Base-by-base conservation (phyloP, 108 stramenopile species). In the Aureococcus anophagefferens region DNA sequence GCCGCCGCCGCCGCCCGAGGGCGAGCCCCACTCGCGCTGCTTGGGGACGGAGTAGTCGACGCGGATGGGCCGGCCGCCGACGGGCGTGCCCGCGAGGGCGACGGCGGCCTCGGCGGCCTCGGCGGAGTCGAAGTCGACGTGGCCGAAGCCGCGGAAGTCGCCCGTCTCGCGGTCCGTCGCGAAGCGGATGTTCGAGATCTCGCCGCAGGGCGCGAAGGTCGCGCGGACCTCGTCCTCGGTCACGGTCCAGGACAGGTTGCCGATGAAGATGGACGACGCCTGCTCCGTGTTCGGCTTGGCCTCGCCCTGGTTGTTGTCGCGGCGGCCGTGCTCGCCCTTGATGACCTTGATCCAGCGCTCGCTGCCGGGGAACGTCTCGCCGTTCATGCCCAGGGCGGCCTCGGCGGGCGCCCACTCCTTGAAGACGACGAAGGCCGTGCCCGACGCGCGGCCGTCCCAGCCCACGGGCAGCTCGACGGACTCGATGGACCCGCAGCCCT, bases 101-200 rank as follows among this genome's bases (percentile, higher is more conserved):
- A 96, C 88, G 15, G 96, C 98, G 32, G 74, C 83, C 71, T 92
- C 92, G 21, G 94, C 92, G 36, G 83, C 78, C 59, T 93, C 89
- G 15, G 87, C 93, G 21, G 90, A 87, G 40, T 62, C 86, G 74
- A 97, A 99, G 68, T 96, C 93, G 65, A 97, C 88, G 81, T 94
- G 93, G 17, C 94, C 96, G 74, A 91, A 94, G 68, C 98, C 98
- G 78, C 93, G 91, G 89, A 98, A 98, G 33, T 94, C 90, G 15
- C 96, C 96, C 71, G 91, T 93, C 74, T 99, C 98, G 35, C 93
- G 76, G 77, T 97, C 95, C 70, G 88, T 91, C 11, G 94, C 93
- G 74, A 96, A 97, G 63, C 98, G 89, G 64, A 98, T 82, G 35
- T 77, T 69, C 17, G 79, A 72, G 72, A 98, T 93, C 35, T 88